Conservation (phyloP, 352 stramenopile genomes). For the Pythium sukuiense region DNA sequence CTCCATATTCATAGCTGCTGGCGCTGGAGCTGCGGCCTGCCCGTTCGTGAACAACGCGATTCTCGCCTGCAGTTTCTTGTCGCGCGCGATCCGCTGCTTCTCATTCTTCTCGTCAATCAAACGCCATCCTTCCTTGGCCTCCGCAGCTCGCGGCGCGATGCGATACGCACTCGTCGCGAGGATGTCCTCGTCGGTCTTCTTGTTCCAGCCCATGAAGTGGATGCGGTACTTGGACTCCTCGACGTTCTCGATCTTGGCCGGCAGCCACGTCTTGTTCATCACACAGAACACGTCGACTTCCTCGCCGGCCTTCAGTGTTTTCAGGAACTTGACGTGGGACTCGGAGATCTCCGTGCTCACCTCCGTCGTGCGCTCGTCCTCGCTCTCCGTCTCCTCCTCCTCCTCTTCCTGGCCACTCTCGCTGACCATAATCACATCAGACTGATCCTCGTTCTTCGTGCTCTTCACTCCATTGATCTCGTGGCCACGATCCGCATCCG, state of each 20-base stretch:
- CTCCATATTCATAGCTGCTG: background rate
- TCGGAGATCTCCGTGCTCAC: background rate
- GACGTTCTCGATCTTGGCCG: slow-evolving; percentile 50
- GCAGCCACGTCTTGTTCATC: slow-evolving; percentile 51
- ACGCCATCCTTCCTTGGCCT: slow-evolving; percentile 41
- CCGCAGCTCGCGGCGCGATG: slow-evolving; percentile 41
- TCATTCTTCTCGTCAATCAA: slow-evolving; percentile 45
- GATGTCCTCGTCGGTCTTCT: slow-evolving; percentile 55
- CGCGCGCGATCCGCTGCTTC: slow-evolving; percentile 34
- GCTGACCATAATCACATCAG: slow-evolving; percentile 5
- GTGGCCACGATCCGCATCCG: background rate
- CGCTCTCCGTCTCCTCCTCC: slow-evolving; percentile 1
- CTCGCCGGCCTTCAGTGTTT: slow-evolving; percentile 32
- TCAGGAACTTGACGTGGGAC: slow-evolving; percentile 28
- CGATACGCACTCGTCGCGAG: slow-evolving; percentile 27
- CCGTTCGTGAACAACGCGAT: slow-evolving; percentile 3
- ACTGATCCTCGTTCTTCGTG: background rate
- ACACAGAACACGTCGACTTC: slow-evolving; percentile 66
- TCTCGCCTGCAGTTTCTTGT: slow-evolving; percentile 25
- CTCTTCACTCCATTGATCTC: background rate
- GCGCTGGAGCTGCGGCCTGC: background rate
- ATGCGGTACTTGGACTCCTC: slow-evolving; percentile 37
- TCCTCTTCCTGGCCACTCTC: slow-evolving; percentile 8
- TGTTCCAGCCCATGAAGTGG: slow-evolving; percentile 74
- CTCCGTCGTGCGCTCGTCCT: background rate